These are phyloP conservation scores for Fusarium papillatum DNA, from an alignment of 2,329 filamentous ascomycete genomes.

Conservation along the genomic window DNA sequence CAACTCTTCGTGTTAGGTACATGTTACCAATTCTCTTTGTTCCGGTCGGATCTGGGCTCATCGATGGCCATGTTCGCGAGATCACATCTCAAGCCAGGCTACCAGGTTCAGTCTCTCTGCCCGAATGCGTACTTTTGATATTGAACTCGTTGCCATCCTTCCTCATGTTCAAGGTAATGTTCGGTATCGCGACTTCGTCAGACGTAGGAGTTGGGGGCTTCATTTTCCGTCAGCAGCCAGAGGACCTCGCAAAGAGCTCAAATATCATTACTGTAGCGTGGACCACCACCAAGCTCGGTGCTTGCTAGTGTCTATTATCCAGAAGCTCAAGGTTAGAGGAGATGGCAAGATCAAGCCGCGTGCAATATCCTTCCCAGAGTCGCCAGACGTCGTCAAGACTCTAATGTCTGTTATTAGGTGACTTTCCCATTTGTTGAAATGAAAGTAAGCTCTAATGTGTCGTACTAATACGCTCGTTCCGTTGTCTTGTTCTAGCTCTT, in stretches of 20 bases:
- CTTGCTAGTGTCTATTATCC: background rate
- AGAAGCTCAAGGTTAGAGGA: background rate
- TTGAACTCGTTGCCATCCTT: background rate
- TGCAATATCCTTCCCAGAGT: background rate
- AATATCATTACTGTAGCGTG: background rate
- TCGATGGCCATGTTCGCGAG: background rate
- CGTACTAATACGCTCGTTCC: background rate
- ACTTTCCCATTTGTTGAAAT: background rate
- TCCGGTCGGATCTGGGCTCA: background rate
- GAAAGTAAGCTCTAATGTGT: background rate
- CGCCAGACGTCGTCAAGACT: background rate
- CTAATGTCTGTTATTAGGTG: background rate
- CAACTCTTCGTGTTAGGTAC: background rate
- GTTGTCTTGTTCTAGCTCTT: background rate
- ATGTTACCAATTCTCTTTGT: background rate
- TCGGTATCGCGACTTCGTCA: background rate
- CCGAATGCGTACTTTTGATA: background rate
- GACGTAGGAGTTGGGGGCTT: background rate
- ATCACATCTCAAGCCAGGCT: background rate
- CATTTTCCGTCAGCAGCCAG: background rate
- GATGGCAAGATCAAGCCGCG: background rate
- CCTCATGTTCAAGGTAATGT: background rate
- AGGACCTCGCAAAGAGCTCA: background rate
- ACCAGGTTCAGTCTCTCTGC: background rate
- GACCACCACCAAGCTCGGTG: background rate